A percentile compares a stretch with the other conserved stretches of the same genome.
phyloP scores from a whole-genome alignment of 1,139 yeast genomes.

The Yarrowia galli region DNA sequence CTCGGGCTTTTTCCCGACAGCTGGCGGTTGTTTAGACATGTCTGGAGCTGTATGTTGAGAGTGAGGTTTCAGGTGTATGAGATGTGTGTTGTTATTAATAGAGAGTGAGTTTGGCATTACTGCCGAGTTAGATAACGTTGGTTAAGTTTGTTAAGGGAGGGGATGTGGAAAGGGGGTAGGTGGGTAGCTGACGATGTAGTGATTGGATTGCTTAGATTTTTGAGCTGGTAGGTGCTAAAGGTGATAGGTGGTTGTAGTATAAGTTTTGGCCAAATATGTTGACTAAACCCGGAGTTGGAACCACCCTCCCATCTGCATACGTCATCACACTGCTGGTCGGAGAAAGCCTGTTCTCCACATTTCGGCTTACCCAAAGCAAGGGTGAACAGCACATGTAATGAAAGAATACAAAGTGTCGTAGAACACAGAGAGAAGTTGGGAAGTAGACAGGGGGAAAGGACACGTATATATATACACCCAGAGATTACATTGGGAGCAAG shows the following conservation, averaged over 20 bases:
- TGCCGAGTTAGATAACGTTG: not conserved
- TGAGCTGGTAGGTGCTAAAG: too few relatives aligned
- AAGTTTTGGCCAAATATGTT: too few relatives aligned
- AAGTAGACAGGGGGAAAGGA: too few relatives aligned
- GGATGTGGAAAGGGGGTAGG: not conserved
- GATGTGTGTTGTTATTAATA: conserved; percentile 16
- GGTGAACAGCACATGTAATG: too few relatives aligned
- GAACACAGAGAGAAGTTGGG: too few relatives aligned
- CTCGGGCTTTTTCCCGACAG: conserved; percentile 23
- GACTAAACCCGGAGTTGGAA: not conserved
- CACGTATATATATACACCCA: too few relatives aligned
- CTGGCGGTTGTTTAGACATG: conserved; percentile 18
- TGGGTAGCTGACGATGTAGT: too few relatives aligned
- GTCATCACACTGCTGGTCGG: not conserved
- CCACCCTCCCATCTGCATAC: not conserved
- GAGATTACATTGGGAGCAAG: too few relatives aligned
- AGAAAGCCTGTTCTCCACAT: not conserved
- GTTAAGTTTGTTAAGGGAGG: not conserved
- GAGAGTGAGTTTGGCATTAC: not conserved
- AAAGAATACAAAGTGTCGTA: too few relatives aligned
- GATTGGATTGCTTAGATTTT: too few relatives aligned
- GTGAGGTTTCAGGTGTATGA: not conserved
- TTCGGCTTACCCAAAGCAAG: not conserved
- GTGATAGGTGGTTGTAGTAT: too few relatives aligned
- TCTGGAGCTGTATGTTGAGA: not conserved